Conservation (phyloP, 2,329 filamentous ascomycete species). For the Botrytis cinerea region DNA sequence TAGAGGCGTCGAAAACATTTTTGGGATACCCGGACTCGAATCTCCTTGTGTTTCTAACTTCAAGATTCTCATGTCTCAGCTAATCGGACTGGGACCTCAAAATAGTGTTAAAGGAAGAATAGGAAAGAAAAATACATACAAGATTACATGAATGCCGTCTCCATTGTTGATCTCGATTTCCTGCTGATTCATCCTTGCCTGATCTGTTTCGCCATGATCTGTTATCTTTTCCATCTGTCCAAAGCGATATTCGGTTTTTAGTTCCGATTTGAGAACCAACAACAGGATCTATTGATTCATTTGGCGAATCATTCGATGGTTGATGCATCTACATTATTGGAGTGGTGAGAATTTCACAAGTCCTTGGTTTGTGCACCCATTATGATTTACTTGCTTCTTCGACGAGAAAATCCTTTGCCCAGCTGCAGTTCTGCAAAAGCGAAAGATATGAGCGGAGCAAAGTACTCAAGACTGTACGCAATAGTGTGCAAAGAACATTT, state of each 20-base stretch:
- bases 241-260: not conserved
- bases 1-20: constrained; percentile 8
- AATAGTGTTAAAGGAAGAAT: constrained; percentile 7
- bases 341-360: not conserved
- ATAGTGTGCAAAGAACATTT: not conserved
- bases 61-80: not conserved
- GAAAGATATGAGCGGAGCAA: not conserved
- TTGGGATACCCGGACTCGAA: constrained; percentile 22
- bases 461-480: not conserved
- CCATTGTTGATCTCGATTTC: not conserved
- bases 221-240: not conserved
- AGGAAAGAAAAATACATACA: constrained; percentile 17
- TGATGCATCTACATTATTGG: not conserved
- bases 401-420: not conserved
- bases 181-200: not conserved
- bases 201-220: not conserved
- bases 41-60: constrained; percentile 7
- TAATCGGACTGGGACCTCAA: constrained; percentile 4
- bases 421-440: constrained; percentile 2
- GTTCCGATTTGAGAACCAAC: not conserved
- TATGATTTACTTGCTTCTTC: constrained; percentile 9
- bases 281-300: not conserved
- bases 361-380: not conserved
- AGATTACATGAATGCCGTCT: constrained; percentile 1
- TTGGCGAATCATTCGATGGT: not conserved